phyloP scores from a whole-genome alignment of 306 rosid genomes.

The Pterocarpus macrocarpus region DNA sequence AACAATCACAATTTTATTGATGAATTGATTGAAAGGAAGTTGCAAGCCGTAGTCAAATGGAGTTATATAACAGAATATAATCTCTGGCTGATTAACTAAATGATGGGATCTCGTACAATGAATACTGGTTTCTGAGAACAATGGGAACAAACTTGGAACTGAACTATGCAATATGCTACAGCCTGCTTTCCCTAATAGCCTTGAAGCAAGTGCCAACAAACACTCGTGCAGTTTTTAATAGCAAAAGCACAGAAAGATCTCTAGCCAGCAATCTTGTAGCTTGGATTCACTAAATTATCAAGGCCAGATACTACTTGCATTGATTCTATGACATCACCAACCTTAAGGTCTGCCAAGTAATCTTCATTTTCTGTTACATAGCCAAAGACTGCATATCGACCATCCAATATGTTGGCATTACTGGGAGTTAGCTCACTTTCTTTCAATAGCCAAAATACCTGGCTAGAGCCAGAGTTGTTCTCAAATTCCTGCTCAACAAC shows the following conservation, averaged over 20 bases:
- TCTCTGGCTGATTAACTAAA: constrained; percentile 43
- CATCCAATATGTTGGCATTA: constrained; percentile 94
- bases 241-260: constrained; percentile 40
- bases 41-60: constrained; percentile 35
- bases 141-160: constrained; percentile 34
- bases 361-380: constrained; percentile 89
- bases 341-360: constrained; percentile 90
- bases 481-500: constrained; percentile 79
- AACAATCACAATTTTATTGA: constrained; percentile 41
- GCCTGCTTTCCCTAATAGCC: constrained; percentile 34
- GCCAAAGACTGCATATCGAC: constrained; percentile 89
- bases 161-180: constrained; percentile 38
- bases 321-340: constrained; percentile 96
- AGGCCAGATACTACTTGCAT: constrained; percentile 88
- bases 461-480: constrained; percentile 91
- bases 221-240: constrained; percentile 26
- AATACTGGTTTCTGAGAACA: constrained; percentile 23
- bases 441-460: constrained; percentile 92
- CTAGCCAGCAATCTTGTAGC: constrained; percentile 93
- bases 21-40: constrained; percentile 42
- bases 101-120: constrained; percentile 36
- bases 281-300: constrained; percentile 89
- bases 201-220: constrained; percentile 30
- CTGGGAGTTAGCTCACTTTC: constrained; percentile 98
- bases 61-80: constrained; percentile 26